Conservation (phyloP, 2,329 filamentous ascomycete genomes). For the Exophiala sp. region DNA sequence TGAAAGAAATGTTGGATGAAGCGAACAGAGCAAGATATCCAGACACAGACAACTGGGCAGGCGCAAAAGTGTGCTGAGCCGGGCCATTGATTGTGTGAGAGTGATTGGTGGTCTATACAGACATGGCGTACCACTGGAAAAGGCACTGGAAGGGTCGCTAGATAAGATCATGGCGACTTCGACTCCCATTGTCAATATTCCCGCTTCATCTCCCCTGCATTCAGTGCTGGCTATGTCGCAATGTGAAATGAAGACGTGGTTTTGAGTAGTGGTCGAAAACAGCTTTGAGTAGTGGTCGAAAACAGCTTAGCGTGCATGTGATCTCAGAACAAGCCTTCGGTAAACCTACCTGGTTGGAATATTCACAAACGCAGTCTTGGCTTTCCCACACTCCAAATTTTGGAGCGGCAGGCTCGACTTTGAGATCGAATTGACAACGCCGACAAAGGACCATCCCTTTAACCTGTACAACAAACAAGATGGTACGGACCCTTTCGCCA, state of each 20-base stretch:
- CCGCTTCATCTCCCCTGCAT: no score
- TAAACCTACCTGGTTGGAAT: neutral
- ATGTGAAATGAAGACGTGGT: neutral
- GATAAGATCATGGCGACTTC: no score
- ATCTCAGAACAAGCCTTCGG: neutral
- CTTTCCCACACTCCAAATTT: slow-evolving; percentile 21
- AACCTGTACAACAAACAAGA: slow-evolving; percentile 18
- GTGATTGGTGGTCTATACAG: no score
- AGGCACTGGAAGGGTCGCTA: no score
- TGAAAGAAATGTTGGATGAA: neutral
- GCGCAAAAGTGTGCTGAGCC: no score
- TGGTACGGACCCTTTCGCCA: slow-evolving; percentile 16
- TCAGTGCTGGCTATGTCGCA: no score
- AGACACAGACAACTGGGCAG: no score
- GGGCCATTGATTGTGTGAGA: no score
- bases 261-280: neutral
- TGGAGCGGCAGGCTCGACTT: slow-evolving; percentile 6
- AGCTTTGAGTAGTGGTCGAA: no score
- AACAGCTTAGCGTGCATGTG: neutral
- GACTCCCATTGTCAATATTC: no score
- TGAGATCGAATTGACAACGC: slow-evolving; percentile 19
- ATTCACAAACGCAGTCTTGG: slow-evolving; percentile 11
- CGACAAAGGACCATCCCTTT: slow-evolving; percentile 23
- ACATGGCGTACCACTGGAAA: no score
- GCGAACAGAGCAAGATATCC: no score